phyloP scores from a whole-genome alignment of 371 early-diverging fungal species.

The Mortierella sp. region DNA sequence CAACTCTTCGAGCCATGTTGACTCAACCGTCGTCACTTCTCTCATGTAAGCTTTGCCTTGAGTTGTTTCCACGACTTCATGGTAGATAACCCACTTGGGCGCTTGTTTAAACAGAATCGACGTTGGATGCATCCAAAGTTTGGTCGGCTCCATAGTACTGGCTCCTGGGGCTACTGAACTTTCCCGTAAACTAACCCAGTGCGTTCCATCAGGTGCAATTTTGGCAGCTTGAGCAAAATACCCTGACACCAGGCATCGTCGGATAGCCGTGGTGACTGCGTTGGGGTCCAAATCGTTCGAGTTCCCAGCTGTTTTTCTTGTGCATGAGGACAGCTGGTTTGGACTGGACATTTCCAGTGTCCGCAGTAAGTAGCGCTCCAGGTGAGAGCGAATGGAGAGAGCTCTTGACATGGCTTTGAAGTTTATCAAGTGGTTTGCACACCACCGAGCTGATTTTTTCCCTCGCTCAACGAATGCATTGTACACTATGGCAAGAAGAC shows the following conservation, averaged over 20 bases:
- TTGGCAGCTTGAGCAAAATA: conserved; percentile 84
- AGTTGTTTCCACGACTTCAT: conserved; percentile 82
- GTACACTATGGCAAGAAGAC: conserved; percentile 62
- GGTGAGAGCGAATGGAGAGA: conserved; percentile 74
- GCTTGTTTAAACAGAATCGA: conserved; percentile 80
- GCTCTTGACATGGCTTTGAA: conserved; percentile 78
- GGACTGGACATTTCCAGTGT: conserved; percentile 11
- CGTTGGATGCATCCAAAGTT: conserved; percentile 75
- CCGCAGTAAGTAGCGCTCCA: conserved; percentile 71
- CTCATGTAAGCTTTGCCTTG: conserved; percentile 75
- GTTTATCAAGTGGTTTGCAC: conserved; percentile 76
- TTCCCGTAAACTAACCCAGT: conserved; percentile 58
- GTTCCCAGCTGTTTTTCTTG: conserved; percentile 45
- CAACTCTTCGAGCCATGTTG: conserved; percentile 80
- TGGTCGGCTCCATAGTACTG: conserved; percentile 10
- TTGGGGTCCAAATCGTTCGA: conserved; percentile 37
- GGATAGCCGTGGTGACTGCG: conserved; percentile 59
- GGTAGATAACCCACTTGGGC: conserved; percentile 83
- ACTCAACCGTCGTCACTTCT: conserved; percentile 79
- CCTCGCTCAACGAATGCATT: conserved; percentile 74
- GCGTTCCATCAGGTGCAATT: conserved; percentile 74
- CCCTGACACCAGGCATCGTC: conserved; percentile 79
- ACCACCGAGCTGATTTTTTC: conserved; percentile 78
- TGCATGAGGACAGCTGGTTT: conserved; percentile 56
- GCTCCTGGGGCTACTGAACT: neutral